Evolutionary conservation across 225 moss, liverwort and hornwort species (phyloP).

Genomic region (Physcomitrium patens): DNA sequence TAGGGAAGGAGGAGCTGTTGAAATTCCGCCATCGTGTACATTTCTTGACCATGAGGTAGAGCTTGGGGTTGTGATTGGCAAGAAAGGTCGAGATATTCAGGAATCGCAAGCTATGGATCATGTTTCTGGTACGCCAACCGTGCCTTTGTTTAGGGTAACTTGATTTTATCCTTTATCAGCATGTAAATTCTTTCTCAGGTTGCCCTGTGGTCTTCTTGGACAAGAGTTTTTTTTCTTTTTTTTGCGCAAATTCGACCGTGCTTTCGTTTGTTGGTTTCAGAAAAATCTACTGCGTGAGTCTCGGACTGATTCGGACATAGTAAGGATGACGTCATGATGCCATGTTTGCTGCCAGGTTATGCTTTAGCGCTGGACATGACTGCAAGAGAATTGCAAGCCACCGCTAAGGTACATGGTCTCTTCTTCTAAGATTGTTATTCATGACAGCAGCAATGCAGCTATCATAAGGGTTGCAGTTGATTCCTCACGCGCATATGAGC

Average conservation of each 20-base stretch:
- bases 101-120: constrained; percentile 80
- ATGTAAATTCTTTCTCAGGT: not conserved
- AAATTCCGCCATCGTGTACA: constrained; percentile 70
- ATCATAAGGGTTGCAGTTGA: not conserved
- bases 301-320: constrained; percentile 3
- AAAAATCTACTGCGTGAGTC: not conserved
- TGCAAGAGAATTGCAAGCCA: constrained; percentile 77
- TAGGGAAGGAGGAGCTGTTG: constrained; percentile 69
- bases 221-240: not conserved
- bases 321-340: not conserved
- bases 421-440: not conserved
- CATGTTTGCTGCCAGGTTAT: constrained; percentile 68
- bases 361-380: constrained; percentile 91
- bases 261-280: constrained; percentile 6
- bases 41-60: constrained; percentile 88
- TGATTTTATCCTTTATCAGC: not conserved
- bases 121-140: constrained; percentile 62
- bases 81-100: constrained; percentile 72
- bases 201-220: not conserved
- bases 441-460: not conserved
- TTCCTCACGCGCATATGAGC: constrained; percentile 14
- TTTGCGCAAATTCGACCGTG: not conserved
- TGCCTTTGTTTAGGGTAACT: not conserved
- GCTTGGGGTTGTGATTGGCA: constrained; percentile 88
- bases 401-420: constrained; percentile 66